These are phyloP conservation scores for Eucalyptus fibrosa DNA, from an alignment of 345 rosid genomes.

Conservation along the genomic window DNA sequence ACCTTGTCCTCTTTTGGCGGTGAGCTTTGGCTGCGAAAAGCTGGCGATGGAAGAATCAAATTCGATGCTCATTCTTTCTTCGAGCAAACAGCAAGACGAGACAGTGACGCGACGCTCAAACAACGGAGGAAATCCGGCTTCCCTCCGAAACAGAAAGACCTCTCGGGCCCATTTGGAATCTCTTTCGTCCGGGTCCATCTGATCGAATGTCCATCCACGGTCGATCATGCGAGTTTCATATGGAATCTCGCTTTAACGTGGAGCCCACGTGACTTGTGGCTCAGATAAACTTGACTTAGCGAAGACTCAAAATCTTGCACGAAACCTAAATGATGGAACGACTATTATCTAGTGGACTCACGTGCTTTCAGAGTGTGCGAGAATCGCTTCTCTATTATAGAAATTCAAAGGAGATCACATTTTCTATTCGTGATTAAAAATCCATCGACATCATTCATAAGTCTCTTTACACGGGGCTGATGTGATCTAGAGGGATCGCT, in stretches of 20 bases:
- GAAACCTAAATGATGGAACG: background rate
- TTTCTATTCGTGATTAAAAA: background rate
- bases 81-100: background rate
- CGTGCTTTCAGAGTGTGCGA: fast-evolving
- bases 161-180: background rate
- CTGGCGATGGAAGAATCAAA: slow-evolving; percentile 19
- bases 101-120: background rate
- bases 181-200: background rate
- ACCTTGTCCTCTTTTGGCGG: background rate
- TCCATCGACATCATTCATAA: background rate
- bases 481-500: background rate
- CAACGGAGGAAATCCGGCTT: background rate
- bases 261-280: background rate
- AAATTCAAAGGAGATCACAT: background rate
- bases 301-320: background rate
- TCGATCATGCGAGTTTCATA: background rate
- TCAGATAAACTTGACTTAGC: background rate
- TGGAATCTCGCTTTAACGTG: background rate
- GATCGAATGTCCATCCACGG: background rate
- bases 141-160: background rate
- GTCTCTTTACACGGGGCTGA: background rate
- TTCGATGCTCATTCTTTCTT: slow-evolving; percentile 1
- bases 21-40: background rate
- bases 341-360: background rate
- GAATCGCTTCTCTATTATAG: background rate